Base-by-base conservation (phyloP, 495 filamentous ascomycete genomes). In the Hypoxylon intermedium region DNA sequence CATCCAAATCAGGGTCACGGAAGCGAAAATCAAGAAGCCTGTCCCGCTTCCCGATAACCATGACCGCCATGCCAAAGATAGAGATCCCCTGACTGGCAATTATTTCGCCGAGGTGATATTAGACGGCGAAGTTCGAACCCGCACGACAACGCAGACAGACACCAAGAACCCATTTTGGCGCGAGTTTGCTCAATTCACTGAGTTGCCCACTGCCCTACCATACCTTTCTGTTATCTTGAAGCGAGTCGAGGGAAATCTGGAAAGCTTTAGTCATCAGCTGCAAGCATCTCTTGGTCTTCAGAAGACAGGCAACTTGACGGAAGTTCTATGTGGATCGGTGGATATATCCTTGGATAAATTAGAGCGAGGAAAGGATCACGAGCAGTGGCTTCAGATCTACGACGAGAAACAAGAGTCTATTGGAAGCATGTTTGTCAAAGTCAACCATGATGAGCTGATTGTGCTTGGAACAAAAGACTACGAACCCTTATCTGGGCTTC, bases 71-170 rank as follows among this genome's bases (percentile, higher is more conserved):
- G 50, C 56, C 13, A 79, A 72, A 43, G 66, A 81, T 13, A 53
- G 63, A 12, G 77, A 81, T 49, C 67, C 71, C 1, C 37, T 74
- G 0, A 54, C 74, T 5, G 81, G 80, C 16, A 83, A 89, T 59
- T 97, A 93, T 63, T 92, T 95, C 49, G 90, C 90, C 11, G 95
- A 99, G 74, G 85, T 97, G n/a, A 82, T 93, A 3, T 75, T 99
- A 9, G 94, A 98, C 73, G 90, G 90, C 9, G 92, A 98, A 65
- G 84, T 93, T 26, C 83, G 93, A 50, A 90, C 90, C 12, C 87
- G 90, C 58, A 97, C 94, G 7, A 87, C 88, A 20, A 87, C 90
- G 16, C 93, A 93, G 72, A 80, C 82, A 54, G 89, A 91, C 51
- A 93, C 89, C 11, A 85, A 83, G 45, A 91, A 86, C 67, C 94